Evolutionary conservation across 352 stramenopile genomes (phyloP), one percentile per base, ranked within the genome.

Genomic region (Phytophthora podocarpi): DNA sequence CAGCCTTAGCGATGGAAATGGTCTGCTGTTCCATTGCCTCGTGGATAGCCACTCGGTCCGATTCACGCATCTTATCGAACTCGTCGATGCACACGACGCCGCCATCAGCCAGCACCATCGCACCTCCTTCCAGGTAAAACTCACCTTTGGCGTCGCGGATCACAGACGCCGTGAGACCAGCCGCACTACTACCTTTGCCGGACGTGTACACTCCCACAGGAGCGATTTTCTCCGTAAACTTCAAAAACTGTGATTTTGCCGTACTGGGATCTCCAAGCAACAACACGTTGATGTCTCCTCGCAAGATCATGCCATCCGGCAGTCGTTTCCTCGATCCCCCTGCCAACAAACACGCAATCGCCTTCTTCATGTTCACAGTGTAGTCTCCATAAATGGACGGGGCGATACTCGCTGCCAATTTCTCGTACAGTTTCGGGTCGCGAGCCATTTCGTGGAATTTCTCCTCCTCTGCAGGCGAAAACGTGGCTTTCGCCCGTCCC

Each of bases 1-100:
- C 97, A 5, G 97, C 97, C 60, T 99, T 99, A 11, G 97, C 97
- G 36, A 99, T 96, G 48, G 93, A 98, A 59, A 99, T 99, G 5
- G 98, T 99, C 67, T 99, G 98, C 74, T 99, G 98, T 74, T 99
- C 98, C 98, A 99, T 99, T 9, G 97, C 97, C 76, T 99, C 97
- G 74, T 99, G 97, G 63, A 99, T 99, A 34, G 97, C 97, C 7
- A 99, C 96, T 39, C 97, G 90, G 76, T 99, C 90, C 12, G 85
- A 87, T 60, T 97, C 89, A 31, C 87, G 74, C 89, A 97, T 98
- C 67, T 98, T 98, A 70, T 98, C 95, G 40, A 98, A 98, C 75
- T 98, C 90, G 57, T 99, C 97, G 69, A 99, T 99, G 47, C 96
- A 99, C 21, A 99, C 97, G 53, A 99, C 93, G 0, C 97, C 97